Conservation (phyloP, 2,329 filamentous ascomycete genomes). For the Ceratocystis lukuohia region DNA sequence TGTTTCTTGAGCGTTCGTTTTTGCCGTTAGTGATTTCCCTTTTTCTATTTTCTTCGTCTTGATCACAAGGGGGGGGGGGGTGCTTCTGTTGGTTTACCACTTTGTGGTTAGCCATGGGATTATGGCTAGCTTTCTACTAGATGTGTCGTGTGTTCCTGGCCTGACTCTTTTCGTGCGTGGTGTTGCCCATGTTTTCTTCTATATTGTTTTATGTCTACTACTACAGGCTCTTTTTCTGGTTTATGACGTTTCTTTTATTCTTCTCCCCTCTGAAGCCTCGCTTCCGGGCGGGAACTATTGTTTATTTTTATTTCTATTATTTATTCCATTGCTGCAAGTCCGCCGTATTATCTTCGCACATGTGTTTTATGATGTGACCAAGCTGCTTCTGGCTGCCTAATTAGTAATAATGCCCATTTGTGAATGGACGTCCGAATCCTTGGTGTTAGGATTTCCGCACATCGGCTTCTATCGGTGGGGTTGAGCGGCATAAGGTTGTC, state of each 20-base stretch:
- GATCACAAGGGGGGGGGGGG: slow-evolving; percentile 13
- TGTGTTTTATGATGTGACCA: background rate
- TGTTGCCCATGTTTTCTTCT: slow-evolving; percentile 12
- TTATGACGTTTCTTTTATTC: slow-evolving; percentile 8
- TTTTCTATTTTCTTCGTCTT: slow-evolving; percentile 20
- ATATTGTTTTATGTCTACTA: slow-evolving; percentile 13
- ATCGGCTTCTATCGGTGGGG: background rate
- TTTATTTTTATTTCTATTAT: slow-evolving; percentile 6
- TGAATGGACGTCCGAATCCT: background rate
- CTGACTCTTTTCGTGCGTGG: slow-evolving; percentile 1
- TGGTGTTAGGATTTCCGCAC: background rate
- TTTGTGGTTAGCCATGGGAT: background rate
- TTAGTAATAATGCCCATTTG: background rate
- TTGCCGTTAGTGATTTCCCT: slow-evolving; percentile 6
- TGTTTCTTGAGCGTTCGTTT: slow-evolving; percentile 1
- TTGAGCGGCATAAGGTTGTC: background rate
- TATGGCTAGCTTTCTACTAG: background rate
- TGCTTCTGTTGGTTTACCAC: slow-evolving; percentile 21
- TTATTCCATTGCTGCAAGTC: background rate
- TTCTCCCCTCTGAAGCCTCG: background rate
- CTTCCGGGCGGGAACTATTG: background rate
- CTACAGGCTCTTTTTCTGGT: slow-evolving; percentile 13
- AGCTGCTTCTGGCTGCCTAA: background rate
- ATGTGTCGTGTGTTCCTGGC: slow-evolving; percentile 9
- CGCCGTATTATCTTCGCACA: too few species aligned